Evolutionary conservation across 129 eudicot species (phyloP), one percentile per base, ranked within the genome.

Genomic region (Escallonia herrerae): DNA sequence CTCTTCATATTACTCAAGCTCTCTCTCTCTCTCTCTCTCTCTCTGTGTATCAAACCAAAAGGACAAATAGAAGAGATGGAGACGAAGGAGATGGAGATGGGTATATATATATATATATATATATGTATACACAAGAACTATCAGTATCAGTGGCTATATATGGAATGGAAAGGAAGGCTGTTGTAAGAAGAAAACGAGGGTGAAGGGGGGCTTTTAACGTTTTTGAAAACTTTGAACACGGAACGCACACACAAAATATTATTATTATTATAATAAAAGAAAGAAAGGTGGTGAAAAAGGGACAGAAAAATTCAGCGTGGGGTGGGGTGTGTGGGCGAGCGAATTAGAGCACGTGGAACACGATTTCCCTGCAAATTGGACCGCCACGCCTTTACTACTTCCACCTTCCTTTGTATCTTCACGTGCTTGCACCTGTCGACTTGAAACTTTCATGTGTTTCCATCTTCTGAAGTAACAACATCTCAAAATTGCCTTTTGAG

Each of bases 331-430:
- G 0, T 10, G 15, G 11, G 49, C n/a, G 15, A 0, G 2, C 1
- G 7, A 37, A 39, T 33, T 15, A 59, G 40, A 59, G 63, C 63
- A 40, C 46, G 63, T 59, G 47, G 11, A 59, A 59, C 63, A 59
- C 63, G 63, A 40, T 59, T 40, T 38, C 11, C 4, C 45, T 58
- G n/a, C 63, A 45, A 53, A 53, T 53, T 11, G 14, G 13, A 12
- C n/a, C 58, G 58, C 33, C 58, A 53, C 58, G 58, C 14, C 14
- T 51, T 11, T 51, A 6, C 11, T 11, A 6, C 14, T 53, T 53
- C 22, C 33, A 33, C 58, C 14, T 49, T 11, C 9, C 54, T 49
- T 53, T 53, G 22, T 4, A 53, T 22, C 33, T 53, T 53, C 58
- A 53, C 15, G 5, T 33, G 14, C 58, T 15, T 53, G 58, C 22